Conservation (phyloP, 495 filamentous ascomycete genomes). For the Aspergillus panamensis region DNA sequence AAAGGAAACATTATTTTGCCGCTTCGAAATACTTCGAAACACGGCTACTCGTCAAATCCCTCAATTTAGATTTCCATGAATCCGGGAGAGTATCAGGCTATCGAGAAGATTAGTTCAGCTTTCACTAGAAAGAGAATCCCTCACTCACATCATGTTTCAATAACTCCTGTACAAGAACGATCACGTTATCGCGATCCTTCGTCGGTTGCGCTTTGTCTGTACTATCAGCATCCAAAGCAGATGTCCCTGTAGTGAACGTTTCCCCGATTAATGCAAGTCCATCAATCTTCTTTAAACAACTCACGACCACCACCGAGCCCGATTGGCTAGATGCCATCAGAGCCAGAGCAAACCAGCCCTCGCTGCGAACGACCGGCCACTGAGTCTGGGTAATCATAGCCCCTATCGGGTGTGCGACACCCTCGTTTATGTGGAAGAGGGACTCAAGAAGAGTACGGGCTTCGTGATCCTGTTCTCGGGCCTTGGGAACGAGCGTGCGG, state of each 20-base stretch:
- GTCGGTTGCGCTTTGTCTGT: conserved; percentile 29
- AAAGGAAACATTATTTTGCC: neutral
- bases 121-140: neutral
- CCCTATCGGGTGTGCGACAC: conserved; percentile 52
- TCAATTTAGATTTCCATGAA: conserved; percentile 26
- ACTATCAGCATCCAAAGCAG: conserved; percentile 19
- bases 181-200: conserved; percentile 60
- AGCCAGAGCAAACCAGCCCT: conserved; percentile 72
- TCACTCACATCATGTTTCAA: conserved; percentile 48
- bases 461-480: conserved; percentile 27
- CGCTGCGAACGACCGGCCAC: conserved; percentile 66
- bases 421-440: conserved; percentile 51
- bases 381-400: conserved; percentile 63
- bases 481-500: conserved; percentile 50
- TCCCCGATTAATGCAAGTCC: conserved; percentile 47
- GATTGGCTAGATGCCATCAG: conserved; percentile 56
- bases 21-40: conserved; percentile 24
- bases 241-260: conserved; percentile 39
- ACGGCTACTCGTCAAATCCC: conserved; percentile 29
- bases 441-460: conserved; percentile 33
- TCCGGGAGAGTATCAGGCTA: conserved; percentile 31
- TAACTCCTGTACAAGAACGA: conserved; percentile 60
- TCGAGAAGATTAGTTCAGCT: neutral
- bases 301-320: conserved; percentile 50
- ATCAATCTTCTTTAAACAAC: conserved; percentile 47